These are phyloP conservation scores for Tolypocladium nubicola DNA, from an alignment of 2,329 filamentous ascomycete genomes.

Conservation along the genomic window DNA sequence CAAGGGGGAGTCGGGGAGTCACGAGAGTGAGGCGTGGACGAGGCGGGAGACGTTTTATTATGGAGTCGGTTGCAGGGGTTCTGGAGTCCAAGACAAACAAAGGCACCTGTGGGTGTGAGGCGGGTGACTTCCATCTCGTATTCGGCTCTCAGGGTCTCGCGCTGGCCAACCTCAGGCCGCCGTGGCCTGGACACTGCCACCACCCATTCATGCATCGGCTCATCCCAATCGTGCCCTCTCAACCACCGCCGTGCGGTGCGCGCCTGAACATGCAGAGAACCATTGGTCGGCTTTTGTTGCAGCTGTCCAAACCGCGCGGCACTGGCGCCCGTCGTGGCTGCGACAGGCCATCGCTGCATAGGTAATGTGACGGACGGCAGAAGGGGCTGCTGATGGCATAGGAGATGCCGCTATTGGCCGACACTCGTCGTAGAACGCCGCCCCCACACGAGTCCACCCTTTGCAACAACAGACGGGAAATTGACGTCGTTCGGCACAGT, in stretches of 20 bases:
- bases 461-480: neutral
- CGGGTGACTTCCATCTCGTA: neutral
- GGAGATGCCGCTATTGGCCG: neutral
- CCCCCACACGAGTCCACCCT: neutral
- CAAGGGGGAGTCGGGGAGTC: neutral
- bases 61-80: neutral
- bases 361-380: neutral
- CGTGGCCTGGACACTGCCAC: no score
- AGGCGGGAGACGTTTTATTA: conserved; percentile 1
- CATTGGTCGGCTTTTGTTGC: neutral
- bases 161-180: neutral
- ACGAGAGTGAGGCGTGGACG: neutral
- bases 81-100: neutral
- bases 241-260: neutral
- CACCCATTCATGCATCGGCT: neutral
- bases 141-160: neutral
- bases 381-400: neutral
- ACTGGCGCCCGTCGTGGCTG: neutral
- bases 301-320: neutral
- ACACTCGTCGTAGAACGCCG: neutral
- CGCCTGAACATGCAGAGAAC: neutral
- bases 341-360: neutral
- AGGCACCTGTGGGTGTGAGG: neutral
- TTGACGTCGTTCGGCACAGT: no score
- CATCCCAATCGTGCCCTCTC: neutral